phyloP scores from a whole-genome alignment of 2,329 filamentous ascomycete species.

The Penicillium nordicum region DNA sequence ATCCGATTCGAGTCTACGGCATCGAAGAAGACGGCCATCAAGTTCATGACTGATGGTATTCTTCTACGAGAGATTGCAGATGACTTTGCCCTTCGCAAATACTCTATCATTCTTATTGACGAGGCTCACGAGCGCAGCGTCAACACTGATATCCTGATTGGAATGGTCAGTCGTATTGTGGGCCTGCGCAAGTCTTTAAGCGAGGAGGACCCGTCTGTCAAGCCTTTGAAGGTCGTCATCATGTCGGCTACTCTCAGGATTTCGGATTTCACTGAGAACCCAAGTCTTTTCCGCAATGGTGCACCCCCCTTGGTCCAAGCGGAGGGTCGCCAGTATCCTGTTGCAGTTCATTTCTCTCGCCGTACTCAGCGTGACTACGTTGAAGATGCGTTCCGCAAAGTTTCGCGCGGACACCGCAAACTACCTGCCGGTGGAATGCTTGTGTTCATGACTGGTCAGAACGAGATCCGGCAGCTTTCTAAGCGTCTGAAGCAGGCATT shows the following conservation, averaged over 20 bases:
- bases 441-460: slow-evolving; percentile 90
- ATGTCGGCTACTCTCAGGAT: slow-evolving; percentile 96
- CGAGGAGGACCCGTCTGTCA: slow-evolving; percentile 65
- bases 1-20: slow-evolving; percentile 91
- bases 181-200: slow-evolving; percentile 74
- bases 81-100: slow-evolving; percentile 83
- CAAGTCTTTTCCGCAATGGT: slow-evolving; percentile 66
- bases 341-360: slow-evolving; percentile 83
- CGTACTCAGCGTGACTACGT: slow-evolving; percentile 83
- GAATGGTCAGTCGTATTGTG: slow-evolving; percentile 91
- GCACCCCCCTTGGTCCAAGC: slow-evolving; percentile 82
- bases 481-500: slow-evolving; percentile 71
- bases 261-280: slow-evolving; percentile 83
- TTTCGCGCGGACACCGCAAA: slow-evolving; percentile 82
- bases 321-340: slow-evolving; percentile 86
- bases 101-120: slow-evolving; percentile 91
- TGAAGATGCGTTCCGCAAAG: slow-evolving; percentile 83
- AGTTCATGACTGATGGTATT: slow-evolving; percentile 99
- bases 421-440: slow-evolving; percentile 87
- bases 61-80: slow-evolving; percentile 85
- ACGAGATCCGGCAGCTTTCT: slow-evolving; percentile 81
- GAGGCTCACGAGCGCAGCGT: slow-evolving; percentile 96
- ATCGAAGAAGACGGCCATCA: slow-evolving; percentile 77
- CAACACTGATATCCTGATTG: slow-evolving; percentile 97
- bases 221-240: slow-evolving; percentile 87